Base-by-base conservation (phyloP, 1,139 yeast genomes). In the Geotrichum europaeum region DNA sequence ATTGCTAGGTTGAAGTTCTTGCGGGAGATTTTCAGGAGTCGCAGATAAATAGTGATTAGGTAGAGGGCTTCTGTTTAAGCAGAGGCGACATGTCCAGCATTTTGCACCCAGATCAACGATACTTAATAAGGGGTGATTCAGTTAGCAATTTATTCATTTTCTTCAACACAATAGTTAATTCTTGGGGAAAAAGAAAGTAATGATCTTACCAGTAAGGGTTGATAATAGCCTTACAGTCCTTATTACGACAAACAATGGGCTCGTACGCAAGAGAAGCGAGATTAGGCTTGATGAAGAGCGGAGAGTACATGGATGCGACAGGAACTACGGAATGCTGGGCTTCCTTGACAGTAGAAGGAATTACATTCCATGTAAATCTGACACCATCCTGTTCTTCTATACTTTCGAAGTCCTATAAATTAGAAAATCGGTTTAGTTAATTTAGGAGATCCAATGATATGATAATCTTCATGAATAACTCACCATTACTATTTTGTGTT, bases 341-440 rank as follows among this genome's bases (percentile, higher is more conserved):
- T 62, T 85, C 87, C 53, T 81, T 77, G 66, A 80, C 80, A 13
- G 86, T 79, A 49, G 83, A 76, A 15, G 94, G 91, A 24, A 87
- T 73, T 47, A 79, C 76, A 68, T 84, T 86, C 86, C 90, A 86
- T 3, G 90, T 78, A 67, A 84, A 79, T 60, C 92, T 75, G 34
- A 86, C 82, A 5, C 92, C 92, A 64, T 87, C 89, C 15, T 69
- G 68, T 67, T 86, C 91, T 68, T 87, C 95, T 53, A 79, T 75
- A 15, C 78, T 76, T 65, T 84, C 87, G 69, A 84, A 84, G 65
- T 79, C 81, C 79, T 66, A 40, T n/a, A 2, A n/a, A 40, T n/a
- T 3, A 40, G 18, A 40, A 36, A 36, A 7, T 22, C 9, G 13
- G n/a, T 34, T 34, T 5, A 34, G 40, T 40, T 40, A 40, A 18